phyloP scores from a whole-genome alignment of 352 stramenopile species.

The Globisporangium splendens region DNA sequence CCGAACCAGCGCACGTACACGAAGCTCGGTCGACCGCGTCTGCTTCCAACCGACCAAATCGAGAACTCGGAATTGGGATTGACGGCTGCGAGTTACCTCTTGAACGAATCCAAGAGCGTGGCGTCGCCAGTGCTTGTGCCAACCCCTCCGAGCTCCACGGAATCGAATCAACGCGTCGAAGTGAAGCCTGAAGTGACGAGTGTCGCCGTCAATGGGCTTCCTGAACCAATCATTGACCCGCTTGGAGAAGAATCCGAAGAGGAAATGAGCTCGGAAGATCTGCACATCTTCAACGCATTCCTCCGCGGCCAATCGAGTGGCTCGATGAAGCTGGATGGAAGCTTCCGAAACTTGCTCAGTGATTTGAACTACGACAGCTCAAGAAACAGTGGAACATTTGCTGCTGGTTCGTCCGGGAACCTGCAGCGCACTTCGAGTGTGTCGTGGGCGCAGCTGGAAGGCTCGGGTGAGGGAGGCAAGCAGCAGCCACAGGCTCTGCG shows the following conservation, averaged over 20 bases:
- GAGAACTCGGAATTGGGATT: constrained; percentile 21
- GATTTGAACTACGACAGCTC: constrained; percentile 17
- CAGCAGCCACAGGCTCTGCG: constrained; percentile 18
- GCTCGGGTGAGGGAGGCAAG: constrained; percentile 3
- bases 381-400: constrained; percentile 10
- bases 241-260: constrained; percentile 34
- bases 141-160: constrained; percentile 10
- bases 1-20: constrained; percentile 74
- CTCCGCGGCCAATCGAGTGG: constrained; percentile 47
- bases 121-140: background rate
- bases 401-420: constrained; percentile 4
- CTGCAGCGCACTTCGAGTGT: constrained; percentile 16
- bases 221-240: constrained; percentile 36
- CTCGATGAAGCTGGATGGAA: constrained; percentile 29
- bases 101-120: constrained; percentile 1
- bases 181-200: background rate
- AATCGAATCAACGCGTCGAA: constrained; percentile 1
- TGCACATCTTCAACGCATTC: constrained; percentile 62
- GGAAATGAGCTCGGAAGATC: constrained; percentile 50
- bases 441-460: constrained; percentile 18
- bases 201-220: constrained; percentile 7
- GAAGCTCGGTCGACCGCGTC: constrained; percentile 64
- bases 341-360: constrained; percentile 22
- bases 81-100: constrained; percentile 4
- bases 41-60: constrained; percentile 44